Evolutionary conservation across 129 eudicot genomes (phyloP).

Genomic region (Pittosporum tobira): DNA sequence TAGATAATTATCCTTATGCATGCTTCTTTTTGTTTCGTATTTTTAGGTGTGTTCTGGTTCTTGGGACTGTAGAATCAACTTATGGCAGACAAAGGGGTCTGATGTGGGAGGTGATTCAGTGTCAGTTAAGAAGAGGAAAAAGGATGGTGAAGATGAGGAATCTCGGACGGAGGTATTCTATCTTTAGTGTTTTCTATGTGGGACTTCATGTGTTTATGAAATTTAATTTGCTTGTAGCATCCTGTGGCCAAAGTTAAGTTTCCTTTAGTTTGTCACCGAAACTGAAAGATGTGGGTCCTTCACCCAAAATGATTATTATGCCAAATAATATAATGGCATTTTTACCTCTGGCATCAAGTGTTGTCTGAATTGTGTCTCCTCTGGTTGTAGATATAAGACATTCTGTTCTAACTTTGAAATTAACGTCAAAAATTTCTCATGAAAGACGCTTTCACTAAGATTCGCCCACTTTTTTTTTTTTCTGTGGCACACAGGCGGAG

Average conservation of each 20-base stretch:
- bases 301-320: too few relatives aligned
- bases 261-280: too few relatives aligned
- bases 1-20: slow-evolving; percentile 3
- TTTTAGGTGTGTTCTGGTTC: slow-evolving; percentile 79
- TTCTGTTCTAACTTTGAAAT: background rate
- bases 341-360: background rate
- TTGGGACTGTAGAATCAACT: slow-evolving; percentile 80
- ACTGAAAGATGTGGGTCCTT: background rate
- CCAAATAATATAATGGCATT: background rate
- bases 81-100: slow-evolving; percentile 63
- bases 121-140: slow-evolving; percentile 78
- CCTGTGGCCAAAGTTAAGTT: background rate
- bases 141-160: slow-evolving; percentile 44
- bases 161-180: slow-evolving; percentile 63
- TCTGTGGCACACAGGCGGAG: slow-evolving; percentile 50
- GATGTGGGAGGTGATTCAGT: slow-evolving; percentile 42
- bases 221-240: slow-evolving; percentile 6
- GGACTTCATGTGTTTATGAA: background rate
- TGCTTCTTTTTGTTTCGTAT: background rate
- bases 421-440: background rate
- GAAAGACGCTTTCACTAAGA: background rate
- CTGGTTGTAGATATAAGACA: background rate
- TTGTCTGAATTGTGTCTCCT: background rate
- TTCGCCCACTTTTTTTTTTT: background rate
- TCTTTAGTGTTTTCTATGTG: background rate